Evolutionary conservation across 148 eudicot genomes (phyloP), one percentile per base, ranked within the genome.

Genomic region (Cornus suecica): DNA sequence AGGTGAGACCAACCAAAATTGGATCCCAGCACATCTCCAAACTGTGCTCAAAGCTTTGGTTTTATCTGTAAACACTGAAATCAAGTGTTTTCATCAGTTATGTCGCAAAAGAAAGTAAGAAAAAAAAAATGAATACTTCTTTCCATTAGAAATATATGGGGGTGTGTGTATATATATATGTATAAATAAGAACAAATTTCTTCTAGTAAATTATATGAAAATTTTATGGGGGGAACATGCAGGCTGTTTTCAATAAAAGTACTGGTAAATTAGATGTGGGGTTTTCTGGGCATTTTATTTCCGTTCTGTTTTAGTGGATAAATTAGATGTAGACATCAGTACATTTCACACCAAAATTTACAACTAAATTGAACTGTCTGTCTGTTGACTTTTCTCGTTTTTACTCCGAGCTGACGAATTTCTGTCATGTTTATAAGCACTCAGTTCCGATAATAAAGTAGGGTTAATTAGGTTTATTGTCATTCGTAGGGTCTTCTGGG

Each of bases 241-340:
- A 48, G 54, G 20, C 1, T 48, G 54, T 13, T 1, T 1, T 16
- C 18, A 48, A 13, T 13, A 11, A 4, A 48, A 48, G 54, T 58
- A 58, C 5, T 58, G 24, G 62, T 58, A 58, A 58, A 58, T 58
- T 42, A 63, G 69, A 30, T 73, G 32, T 73, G 67, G 32, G 20
- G 65, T 37, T 29, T 14, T 24, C 66, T 32, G 30, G 26, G 24
- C 58, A 63, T 34, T 31, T 68, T 37, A 6, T 10, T 3, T 37
- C 42, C 7, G 1, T 37, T 6, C 9, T 37, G 6, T 6, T 37
- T 37, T 37, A 6, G 34, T 32, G 34, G 5, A 32, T 32, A 32
- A 32, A 32, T 32, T 32, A 32, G 34, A 32, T 32, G 34, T 32
- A 32, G 5, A 32, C 32, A 58, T 52, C 28, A 63, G 68, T 60